phyloP scores from a whole-genome alignment of 2,329 filamentous ascomycete genomes.

The Dactylellina drechsleri region DNA sequence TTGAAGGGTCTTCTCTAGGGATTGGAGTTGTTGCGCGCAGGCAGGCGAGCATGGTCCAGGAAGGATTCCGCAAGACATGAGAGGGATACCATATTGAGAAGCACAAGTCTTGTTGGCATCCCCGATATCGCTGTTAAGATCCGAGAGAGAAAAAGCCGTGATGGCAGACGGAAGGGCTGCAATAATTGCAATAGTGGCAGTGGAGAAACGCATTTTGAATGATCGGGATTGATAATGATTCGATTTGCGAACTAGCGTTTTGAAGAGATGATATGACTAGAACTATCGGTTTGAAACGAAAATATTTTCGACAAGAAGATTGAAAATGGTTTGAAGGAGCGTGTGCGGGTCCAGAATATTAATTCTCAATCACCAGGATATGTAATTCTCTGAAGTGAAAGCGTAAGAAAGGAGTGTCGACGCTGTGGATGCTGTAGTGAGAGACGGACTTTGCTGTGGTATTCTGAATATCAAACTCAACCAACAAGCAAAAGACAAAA shows the following conservation, averaged over 20 bases:
- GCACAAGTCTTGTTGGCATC: slow-evolving; percentile 41
- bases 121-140: slow-evolving; percentile 33
- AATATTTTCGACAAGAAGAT: background rate
- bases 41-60: slow-evolving; percentile 38
- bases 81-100: slow-evolving; percentile 49
- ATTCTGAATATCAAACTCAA: slow-evolving; percentile 53
- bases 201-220: slow-evolving; percentile 50
- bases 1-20: slow-evolving; percentile 43
- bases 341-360: slow-evolving; percentile 20
- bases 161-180: slow-evolving; percentile 43
- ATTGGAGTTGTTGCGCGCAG: slow-evolving; percentile 39
- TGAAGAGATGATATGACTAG: background rate
- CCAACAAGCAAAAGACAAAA: slow-evolving; percentile 14
- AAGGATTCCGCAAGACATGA: slow-evolving; percentile 47
- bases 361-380: slow-evolving; percentile 50
- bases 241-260: background rate
- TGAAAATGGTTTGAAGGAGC: slow-evolving; percentile 13
- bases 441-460: slow-evolving; percentile 43
- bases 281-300: background rate
- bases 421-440: slow-evolving; percentile 30
- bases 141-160: slow-evolving; percentile 39
- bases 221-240: background rate
- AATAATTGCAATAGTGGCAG: slow-evolving; percentile 31
- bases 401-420: slow-evolving; percentile 25
- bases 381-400: slow-evolving; percentile 49